Evolutionary conservation across 2,329 filamentous ascomycete genomes (phyloP).

Genomic region (Fusarium sp.): DNA sequence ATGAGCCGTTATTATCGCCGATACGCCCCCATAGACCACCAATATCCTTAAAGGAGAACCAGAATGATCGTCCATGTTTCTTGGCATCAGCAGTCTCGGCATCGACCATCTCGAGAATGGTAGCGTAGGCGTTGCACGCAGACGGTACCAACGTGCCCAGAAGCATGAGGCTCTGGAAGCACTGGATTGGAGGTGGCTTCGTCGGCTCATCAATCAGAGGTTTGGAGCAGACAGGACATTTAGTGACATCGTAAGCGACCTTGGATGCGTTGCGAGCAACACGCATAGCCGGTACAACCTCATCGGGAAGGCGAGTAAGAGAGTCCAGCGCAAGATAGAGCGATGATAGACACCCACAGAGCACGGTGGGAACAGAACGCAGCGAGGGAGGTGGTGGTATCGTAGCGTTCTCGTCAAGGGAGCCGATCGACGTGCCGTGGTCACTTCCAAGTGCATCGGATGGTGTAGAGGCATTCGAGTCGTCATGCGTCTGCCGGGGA

Average conservation of each 20-base stretch:
- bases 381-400: slow-evolving; percentile 18
- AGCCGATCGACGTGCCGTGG: slow-evolving; percentile 33
- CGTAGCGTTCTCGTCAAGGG: slow-evolving; percentile 24
- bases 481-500: slow-evolving; percentile 15
- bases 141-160: slow-evolving; percentile 68
- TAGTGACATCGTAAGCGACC: slow-evolving; percentile 62
- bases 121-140: slow-evolving; percentile 67
- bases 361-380: slow-evolving; percentile 44
- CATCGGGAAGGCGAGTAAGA: slow-evolving; percentile 59
- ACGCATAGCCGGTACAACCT: slow-evolving; percentile 60
- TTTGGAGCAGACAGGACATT: slow-evolving; percentile 62
- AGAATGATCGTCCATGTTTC: slow-evolving; percentile 54
- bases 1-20: slow-evolving; percentile 38
- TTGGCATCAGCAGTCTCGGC: slow-evolving; percentile 59
- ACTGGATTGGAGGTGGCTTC: slow-evolving; percentile 56
- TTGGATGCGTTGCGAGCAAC: slow-evolving; percentile 61
- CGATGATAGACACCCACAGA: slow-evolving; percentile 61
- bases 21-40: slow-evolving; percentile 62
- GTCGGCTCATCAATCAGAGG: slow-evolving; percentile 50
- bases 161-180: slow-evolving; percentile 70
- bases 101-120: slow-evolving; percentile 67
- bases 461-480: slow-evolving; percentile 36
- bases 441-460: slow-evolving; percentile 33
- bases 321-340: slow-evolving; percentile 64
- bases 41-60: slow-evolving; percentile 59